phyloP scores from a whole-genome alignment of 805 yeast species.

The Cyberlindnera mycetangii region DNA sequence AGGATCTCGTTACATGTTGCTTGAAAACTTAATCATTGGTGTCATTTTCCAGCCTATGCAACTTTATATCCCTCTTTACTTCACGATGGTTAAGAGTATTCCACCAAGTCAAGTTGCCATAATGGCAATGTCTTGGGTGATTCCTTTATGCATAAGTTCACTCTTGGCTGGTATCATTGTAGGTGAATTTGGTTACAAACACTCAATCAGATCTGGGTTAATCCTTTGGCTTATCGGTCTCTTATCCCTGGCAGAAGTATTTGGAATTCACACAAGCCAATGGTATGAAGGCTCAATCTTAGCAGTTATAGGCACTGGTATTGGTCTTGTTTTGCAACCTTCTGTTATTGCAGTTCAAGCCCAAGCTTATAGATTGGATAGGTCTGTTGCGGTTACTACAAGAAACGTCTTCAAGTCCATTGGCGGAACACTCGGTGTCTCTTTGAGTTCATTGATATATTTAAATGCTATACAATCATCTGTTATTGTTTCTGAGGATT shows the following conservation, averaged over 20 bases:
- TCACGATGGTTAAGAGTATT: slow-evolving; percentile 33
- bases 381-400: slow-evolving; percentile 56
- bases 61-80: slow-evolving; percentile 48
- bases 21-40: slow-evolving; percentile 46
- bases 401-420: slow-evolving; percentile 54
- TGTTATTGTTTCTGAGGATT: slow-evolving; percentile 1
- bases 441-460: slow-evolving; percentile 31
- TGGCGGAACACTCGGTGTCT: slow-evolving; percentile 60
- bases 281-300: slow-evolving; percentile 35
- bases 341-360: slow-evolving; percentile 50
- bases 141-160: slow-evolving; percentile 41
- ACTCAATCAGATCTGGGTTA: slow-evolving; percentile 41
- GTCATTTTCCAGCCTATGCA: slow-evolving; percentile 43
- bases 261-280: slow-evolving; percentile 24
- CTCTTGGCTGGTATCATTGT: slow-evolving; percentile 45
- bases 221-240: slow-evolving; percentile 39
- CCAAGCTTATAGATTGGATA: slow-evolving; percentile 45
- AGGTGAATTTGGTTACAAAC: slow-evolving; percentile 39
- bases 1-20: slow-evolving; percentile 34
- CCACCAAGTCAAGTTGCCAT: slow-evolving; percentile 8
- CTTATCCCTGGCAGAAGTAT: slow-evolving; percentile 35
- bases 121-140: slow-evolving; percentile 39
- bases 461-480: slow-evolving; percentile 4
- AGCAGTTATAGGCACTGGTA: slow-evolving; percentile 39
- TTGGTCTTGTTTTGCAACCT: slow-evolving; percentile 32